Base-by-base conservation (phyloP, 805 yeast species). In the Yarrowia alimentaria region DNA sequence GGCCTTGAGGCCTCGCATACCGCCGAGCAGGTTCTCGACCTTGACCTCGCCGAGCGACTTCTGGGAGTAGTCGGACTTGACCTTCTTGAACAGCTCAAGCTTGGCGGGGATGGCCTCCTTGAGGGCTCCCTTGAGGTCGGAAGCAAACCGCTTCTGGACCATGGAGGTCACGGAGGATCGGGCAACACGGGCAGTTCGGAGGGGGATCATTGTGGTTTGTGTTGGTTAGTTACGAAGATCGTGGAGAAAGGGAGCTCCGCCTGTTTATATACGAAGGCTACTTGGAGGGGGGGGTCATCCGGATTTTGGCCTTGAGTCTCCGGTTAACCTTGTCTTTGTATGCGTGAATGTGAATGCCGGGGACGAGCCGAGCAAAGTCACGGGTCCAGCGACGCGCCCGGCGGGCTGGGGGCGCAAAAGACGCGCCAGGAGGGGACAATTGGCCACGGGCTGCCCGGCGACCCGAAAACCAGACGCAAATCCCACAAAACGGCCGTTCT, bases 1-100 rank as follows among this genome's bases (percentile, higher is more conserved):
- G 48, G 84, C 78, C 64, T 77, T 77, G 65, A 80, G 75, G 49
- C 90, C 90, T 64, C 91, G 76, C 91, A 85, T 85, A 56, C 93
- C 91, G 58, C 90, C 90, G 30, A 76, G 54, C 9, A 75, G 58
- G 26, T 70, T 67, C 14, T 69, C 71, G 13, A 77, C 72, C 4
- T 74, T 68, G 29, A 72, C 60, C 10, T 70, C 71, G 6, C 78
- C 80, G 20, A 77, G 66, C 19, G 68, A 62, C 53, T 67, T 67
- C 52, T 58, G 55, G 7, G 64, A 64, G 43, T 62, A 58, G 14
- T 66, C 61, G 32, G 68, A 60, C 60, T 71, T 77, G 52, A 77
- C 65, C 37, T 68, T 57, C 49, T 66, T 58, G 55, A 73, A 63
- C 10, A 68, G 69, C 47, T 69, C 73, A 25, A 65, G 59, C 54